A percentile compares a stretch with the other conserved stretches of the same genome.
These are phyloP conservation scores for Porphyrellus cyaneotinctus DNA, from an alignment of 768 basidiomycete species.

Conservation along the genomic window DNA sequence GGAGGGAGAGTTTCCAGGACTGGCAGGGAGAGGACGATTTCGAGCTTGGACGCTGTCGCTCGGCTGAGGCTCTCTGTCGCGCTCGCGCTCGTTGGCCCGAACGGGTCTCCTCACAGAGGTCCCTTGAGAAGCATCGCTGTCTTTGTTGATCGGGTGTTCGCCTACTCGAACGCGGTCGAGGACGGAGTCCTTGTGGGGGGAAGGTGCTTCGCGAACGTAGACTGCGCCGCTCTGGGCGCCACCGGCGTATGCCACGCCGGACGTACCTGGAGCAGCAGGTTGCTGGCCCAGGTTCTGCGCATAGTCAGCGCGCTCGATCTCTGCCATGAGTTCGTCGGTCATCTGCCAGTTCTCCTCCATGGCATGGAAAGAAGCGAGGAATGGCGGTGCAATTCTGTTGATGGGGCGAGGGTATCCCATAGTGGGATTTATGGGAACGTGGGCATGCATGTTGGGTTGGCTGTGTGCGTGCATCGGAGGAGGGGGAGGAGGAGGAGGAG, in stretches of 20 bases:
- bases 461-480: conserved; percentile 27
- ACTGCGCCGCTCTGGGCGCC: conserved; percentile 40
- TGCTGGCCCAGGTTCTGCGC: conserved; percentile 52
- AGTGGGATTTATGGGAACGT: conserved; percentile 22
- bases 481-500: conserved; percentile 34
- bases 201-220: conserved; percentile 34
- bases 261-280: conserved; percentile 34
- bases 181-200: conserved; percentile 47
- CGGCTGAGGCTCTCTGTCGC: conserved; percentile 41
- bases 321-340: conserved; percentile 65
- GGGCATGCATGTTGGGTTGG: conserved; percentile 26
- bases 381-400: conserved; percentile 51
- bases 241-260: conserved; percentile 46
- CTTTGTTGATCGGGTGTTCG: conserved; percentile 56
- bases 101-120: conserved; percentile 19
- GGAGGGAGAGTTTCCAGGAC: conserved; percentile 35
- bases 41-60: conserved; percentile 23
- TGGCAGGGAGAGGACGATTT: conserved; percentile 31
- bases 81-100: conserved; percentile 32
- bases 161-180: conserved; percentile 52
- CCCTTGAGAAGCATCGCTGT: conserved; percentile 39
- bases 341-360: conserved; percentile 61
- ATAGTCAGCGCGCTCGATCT: conserved; percentile 68
- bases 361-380: conserved; percentile 52
- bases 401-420: conserved; percentile 64